Base-by-base conservation (phyloP, 139 green algal species). In the Auxenochlorella pyrenoidosa region DNA sequence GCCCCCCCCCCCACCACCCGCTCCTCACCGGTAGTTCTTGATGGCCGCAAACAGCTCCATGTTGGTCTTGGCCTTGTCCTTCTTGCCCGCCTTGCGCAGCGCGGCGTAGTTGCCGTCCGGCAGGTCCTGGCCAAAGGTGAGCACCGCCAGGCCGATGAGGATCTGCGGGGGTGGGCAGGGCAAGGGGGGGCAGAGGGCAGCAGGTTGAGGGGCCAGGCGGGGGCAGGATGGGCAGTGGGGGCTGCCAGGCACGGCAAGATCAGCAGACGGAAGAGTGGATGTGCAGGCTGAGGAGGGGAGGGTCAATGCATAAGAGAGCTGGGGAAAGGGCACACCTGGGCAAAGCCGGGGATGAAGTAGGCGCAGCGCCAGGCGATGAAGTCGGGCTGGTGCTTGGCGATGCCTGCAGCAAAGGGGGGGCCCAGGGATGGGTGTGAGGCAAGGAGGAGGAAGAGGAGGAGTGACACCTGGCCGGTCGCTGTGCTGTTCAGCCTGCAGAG, bases 61-160 rank as follows among this genome's bases (percentile, higher is more conserved):
- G 59, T 84, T 47, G 26, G 85, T 84, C 51, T 90, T 89, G 26
- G 85, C 51, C 85, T 90, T 89, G 59, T 79, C 40, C 93, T 98
- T 94, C 34, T 94, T 87, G 54, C 95, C 95, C 19, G 79, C 86
- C 89, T 94, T 95, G 82, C 94, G 91, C 28, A 99, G 89, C 15
- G 92, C 88, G n/a, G 77, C 82, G 87, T 97, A 98, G 83, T 98
- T 93, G n/a, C 97, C 97, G 65, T 98, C 94, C 18, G 97, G 96
- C 32, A 96, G 76, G 86, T 99, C 97, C 88, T 94, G 92, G 19
- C 83, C 88, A 63, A 94, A 92, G 0, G 88, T 12, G 1, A 98
- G 90, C 36, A 95, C 90, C 10, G 93, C 32, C 1, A 96, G 30
- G 28, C 92, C 95, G 26, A 94, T 91, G 30, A 98, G 22, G 70